Evolutionary conservation across 192 early-diverging fungal genomes (phyloP), one percentile per base, ranked within the genome.

Genomic region (Coemansia sp.): DNA sequence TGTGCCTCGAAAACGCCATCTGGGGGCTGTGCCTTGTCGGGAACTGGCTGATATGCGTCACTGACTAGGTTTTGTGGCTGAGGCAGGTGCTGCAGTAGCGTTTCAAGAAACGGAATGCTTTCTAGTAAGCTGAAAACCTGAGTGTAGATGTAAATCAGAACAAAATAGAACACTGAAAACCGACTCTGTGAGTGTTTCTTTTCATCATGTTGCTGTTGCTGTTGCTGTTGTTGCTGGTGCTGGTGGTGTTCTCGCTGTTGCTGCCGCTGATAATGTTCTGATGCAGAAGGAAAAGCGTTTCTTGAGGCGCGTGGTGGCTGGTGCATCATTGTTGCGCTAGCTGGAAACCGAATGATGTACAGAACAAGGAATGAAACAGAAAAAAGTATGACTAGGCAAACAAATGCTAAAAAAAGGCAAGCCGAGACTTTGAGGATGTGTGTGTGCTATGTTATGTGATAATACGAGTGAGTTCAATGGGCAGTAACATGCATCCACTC

Each of bases 31-130:
- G 57, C 66, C 50, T 63, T 68, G 42, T 75, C 73, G 4, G 78
- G 72, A 49, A 81, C 68, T 6, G 78, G 78, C 73, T 81, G 78
- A 42, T 81, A 81, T 29, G 69, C 63, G 55, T 81, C 78, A 63
- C 73, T 72, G 61, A 81, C 78, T 38, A 81, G 65, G 55, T 64
- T 58, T 31, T 72, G 73, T 45, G 78, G 78, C 69, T 81, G 73
- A 20, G 78, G 78, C 32, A 81, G 45, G 50, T 81, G 73, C 48
- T 50, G 62, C 18, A 81, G 55, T 50, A 81, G 55, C 14, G 61
- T 34, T 52, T 71, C 78, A 7, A 72, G 61, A 50, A 75, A 75
- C 28, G 73, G 70, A 11, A 75, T 68, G 64, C 66, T 66, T 40
- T 70, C 66, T 25, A 81, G 49, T 20, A 81, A 56, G 33, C 70